Base-by-base conservation (phyloP, 176 grass and related monocot genomes). In the Aegilops speltoides region DNA sequence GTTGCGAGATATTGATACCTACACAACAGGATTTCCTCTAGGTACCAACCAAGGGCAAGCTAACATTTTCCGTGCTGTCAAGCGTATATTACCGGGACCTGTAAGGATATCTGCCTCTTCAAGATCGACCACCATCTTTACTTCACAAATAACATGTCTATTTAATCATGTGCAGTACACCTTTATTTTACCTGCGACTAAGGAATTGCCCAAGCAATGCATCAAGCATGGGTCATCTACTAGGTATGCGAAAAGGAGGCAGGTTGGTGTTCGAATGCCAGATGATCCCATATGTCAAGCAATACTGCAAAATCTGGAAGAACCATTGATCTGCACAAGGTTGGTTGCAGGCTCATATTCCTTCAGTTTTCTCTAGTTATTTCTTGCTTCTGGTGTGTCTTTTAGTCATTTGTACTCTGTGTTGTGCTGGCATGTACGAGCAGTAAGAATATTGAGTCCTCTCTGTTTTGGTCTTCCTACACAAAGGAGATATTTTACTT, bases 311-410 rank as follows among this genome's bases (percentile, higher is more conserved):
- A 94, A 86, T 71, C 78, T 99, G 62, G 94, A 99, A 87, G 90
- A 86, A 82, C 97, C 97, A 41, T 78, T 98, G 63, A 89, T 94
- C 76, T 96, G 88, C 80, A 96, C 94, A 84, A 98, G 97, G 94
- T 98, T 83, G 20, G 77, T 56, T 87, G 62, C 76, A 59, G 52
- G 31, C 26, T 85, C 81, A 77, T 72, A 77, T 72, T 72, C 52
- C 69, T 75, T 16, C 12, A 56, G 2, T 82, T 66, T 64, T 78
- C 64, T 10, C 3, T 16, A 77, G 60, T 50, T 76, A 68, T 38
- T 87, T 80, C 10, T 9, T 89, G 10, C 3, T 85, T 59, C 73
- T 29, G 56, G 29, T 17, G 31, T 89, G 8, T 23, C 5, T 12
- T 60, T 26, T 78, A 3, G 29, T 12, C 24, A 57, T 6, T 43